phyloP scores from a whole-genome alignment of 306 rosid genomes.

The Chamaecrista fasciculata region DNA sequence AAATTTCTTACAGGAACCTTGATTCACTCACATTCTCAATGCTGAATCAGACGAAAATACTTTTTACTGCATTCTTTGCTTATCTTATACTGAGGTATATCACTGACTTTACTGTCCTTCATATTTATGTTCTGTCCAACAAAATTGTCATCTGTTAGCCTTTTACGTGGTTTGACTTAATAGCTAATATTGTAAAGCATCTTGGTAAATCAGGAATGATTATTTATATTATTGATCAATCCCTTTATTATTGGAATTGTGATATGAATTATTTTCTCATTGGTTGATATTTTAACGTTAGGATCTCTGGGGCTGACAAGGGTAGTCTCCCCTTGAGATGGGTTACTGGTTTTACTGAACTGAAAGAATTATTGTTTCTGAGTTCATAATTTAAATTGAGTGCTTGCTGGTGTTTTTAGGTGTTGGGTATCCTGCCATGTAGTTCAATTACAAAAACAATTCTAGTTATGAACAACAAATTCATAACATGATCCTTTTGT shows the following conservation, averaged over 20 bases:
- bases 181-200: slow-evolving; percentile 9
- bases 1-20: slow-evolving; percentile 89
- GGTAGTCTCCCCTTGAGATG: background rate
- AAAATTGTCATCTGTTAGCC: slow-evolving; percentile 16
- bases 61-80: slow-evolving; percentile 89
- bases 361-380: background rate
- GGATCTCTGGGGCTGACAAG: background rate
- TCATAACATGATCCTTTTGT: background rate
- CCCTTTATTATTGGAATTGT: background rate
- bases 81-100: slow-evolving; percentile 76
- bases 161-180: slow-evolving; percentile 19
- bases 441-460: background rate
- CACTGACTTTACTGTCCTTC: slow-evolving; percentile 1
- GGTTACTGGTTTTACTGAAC: background rate
- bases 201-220: background rate
- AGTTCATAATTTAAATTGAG: background rate
- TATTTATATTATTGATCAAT: background rate
- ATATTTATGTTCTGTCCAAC: slow-evolving; percentile 16
- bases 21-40: slow-evolving; percentile 97
- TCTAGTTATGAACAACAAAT: background rate
- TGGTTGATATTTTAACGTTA: background rate
- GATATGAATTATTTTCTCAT: background rate
- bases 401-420: background rate
- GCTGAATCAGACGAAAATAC: slow-evolving; percentile 88
- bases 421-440: background rate